Evolutionary conservation across 805 yeast genomes (phyloP), one percentile per base, ranked within the genome.

Genomic region (Lipomyces lipofer): DNA sequence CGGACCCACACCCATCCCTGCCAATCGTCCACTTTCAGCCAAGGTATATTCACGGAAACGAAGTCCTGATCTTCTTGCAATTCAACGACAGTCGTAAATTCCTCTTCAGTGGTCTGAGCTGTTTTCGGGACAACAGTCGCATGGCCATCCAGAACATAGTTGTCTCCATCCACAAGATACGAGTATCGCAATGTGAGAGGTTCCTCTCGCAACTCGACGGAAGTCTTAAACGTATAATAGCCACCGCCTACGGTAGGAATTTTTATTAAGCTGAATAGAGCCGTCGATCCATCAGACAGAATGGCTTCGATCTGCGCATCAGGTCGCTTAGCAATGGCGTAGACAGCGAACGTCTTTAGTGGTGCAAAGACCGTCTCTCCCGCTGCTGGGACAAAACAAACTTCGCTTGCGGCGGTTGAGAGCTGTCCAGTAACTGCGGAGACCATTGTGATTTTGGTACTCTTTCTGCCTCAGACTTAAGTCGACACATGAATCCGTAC

Each of bases 1-100:
- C 40, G 40, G 5, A 35, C 40, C 40, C 40, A 35, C 10, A 35
- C 40, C 40, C 40, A 36, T 5, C 40, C 40, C 40, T 36, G 40
- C 40, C 40, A 36, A n/a, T 36, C 40, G 21, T 36, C 40, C 9
- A 36, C 3, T 7, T 17, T 36, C 24, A 36, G 22, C 40, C 40
- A 36, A 10, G 40, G 40, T 12, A 36, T 36, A 12, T 15, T 17
- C 13, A 36, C 21, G 21, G 17, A 21, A 4, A 24, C 40, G 13
- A 21, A 13, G 40, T 36, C 40, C 22, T 36, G 40, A 8, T 24
- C 40, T 19, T 21, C 24, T 19, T 36, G 13, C 2, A 36, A 24
- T 15, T 36, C 40, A 36, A 36, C 22, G 4, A 36, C 40, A 1
- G 40, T 36, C 9, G 13, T 12, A 36, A 36, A 36, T 15, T 36